Evolutionary conservation across 768 basidiomycete genomes (phyloP), one percentile per base, ranked within the genome.

Genomic region (Suillus placidus): DNA sequence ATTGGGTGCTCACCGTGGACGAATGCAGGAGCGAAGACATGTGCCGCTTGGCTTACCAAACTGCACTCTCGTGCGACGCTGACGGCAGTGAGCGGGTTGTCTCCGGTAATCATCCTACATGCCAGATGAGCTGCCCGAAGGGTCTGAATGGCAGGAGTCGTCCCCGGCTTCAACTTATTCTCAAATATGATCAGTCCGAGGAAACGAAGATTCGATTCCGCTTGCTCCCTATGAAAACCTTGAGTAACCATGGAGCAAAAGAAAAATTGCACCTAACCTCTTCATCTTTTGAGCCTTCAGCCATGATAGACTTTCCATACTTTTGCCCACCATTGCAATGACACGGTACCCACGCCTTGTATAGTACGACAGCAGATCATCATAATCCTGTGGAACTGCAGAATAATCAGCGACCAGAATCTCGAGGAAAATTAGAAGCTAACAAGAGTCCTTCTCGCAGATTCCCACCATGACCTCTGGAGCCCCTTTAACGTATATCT

Each of bases 401-500:
- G 18, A 30, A 16, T 52, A 58, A 9, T 23, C 23, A 64, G 43
- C 12, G 61, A 76, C 55, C 78, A 69, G 63, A 52, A 62, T 35
- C 6, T 42, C 35, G 43, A 55, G 4, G 7, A 34, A 37, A 1
- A 55, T 6, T 26, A 0, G 1, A 61, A 32, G 9, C 95, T 70
- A 71, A 99, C 97, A 89, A n/a, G 96, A 93, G 61, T 91, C 87
- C 67, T 84, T 89, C 63, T 95, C 92, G 75, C 97, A 99, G 64
- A 99, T 98, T 49, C 96, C 95, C 8, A 79, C 76, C 96, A 99
- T 99, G 64, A 98, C 94, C 77, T 99, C 97, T 0, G 97, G 97
- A 2, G 97, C 97, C n/a, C 97, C 97, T 74, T 99, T 99, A 71
- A 96, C 95, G 74, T 99, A 99, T 13, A 98, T 84, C 74, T 99